Percentiles rank a stretch among this genome's conserved stretches.
phyloP scores from a whole-genome alignment of 139 green algal genomes.

The Coccomyxa sp. region DNA sequence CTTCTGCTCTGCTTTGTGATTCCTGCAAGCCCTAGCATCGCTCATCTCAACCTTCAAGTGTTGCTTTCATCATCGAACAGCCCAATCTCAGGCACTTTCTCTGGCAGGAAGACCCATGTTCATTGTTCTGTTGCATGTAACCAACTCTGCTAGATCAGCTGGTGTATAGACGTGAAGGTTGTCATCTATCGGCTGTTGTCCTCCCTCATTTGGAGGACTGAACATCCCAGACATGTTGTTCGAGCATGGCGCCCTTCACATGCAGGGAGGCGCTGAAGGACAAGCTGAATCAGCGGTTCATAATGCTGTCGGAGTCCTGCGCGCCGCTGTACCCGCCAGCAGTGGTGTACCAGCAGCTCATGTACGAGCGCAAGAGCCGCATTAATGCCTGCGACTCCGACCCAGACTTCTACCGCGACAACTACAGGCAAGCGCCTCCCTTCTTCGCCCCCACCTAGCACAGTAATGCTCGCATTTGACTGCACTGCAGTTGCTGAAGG shows the following conservation, averaged over 20 bases:
- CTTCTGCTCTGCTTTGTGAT: no score
- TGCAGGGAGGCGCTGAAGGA: constrained; percentile 18
- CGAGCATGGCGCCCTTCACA: not conserved
- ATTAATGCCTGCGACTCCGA: constrained; percentile 13
- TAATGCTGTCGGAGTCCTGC: constrained; percentile 32
- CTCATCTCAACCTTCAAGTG: no score
- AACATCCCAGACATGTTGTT: not conserved
- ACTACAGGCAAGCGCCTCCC: not conserved
- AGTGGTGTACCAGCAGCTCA: constrained; percentile 16
- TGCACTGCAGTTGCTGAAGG: no score
- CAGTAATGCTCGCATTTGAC: no score
- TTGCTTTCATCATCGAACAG: no score
- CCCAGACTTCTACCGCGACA: not conserved
- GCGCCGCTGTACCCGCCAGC: constrained; percentile 28
- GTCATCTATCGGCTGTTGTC: not conserved
- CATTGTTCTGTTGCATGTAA: no score
- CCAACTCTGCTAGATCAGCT: no score
- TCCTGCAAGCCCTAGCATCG: no score
- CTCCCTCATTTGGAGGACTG: not conserved
- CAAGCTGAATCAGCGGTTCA: constrained; percentile 27
- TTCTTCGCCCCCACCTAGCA: no score
- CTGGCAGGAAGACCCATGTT: not conserved
- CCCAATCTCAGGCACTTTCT: not conserved
- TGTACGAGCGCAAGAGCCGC: constrained; percentile 8
- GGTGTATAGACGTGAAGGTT: not conserved